Evolutionary conservation across 345 rosid genomes (phyloP).

Genomic region (Syzygium aqueum): DNA sequence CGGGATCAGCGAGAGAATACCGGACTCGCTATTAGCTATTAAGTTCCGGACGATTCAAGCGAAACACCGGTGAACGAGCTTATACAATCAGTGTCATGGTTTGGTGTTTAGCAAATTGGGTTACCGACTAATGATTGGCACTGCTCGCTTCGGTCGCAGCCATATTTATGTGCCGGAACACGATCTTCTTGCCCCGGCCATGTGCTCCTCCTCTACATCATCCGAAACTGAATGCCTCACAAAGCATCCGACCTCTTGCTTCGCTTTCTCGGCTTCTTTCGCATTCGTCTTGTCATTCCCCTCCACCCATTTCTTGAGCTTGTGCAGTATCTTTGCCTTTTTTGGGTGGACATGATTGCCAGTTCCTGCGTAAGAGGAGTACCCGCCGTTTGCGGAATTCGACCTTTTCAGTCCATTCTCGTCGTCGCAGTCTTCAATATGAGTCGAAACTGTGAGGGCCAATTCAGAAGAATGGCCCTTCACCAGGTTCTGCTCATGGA

Average conservation of each 20-base stretch:
- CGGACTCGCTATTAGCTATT: background rate
- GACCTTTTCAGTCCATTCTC: constrained; percentile 16
- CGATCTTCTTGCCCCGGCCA: constrained; percentile 32
- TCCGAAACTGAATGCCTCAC: constrained; percentile 29
- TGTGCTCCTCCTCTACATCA: constrained; percentile 17
- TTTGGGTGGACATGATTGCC: constrained; percentile 17
- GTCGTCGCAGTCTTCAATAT: constrained; percentile 2
- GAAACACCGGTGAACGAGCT: background rate
- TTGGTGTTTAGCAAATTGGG: background rate
- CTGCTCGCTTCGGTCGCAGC: background rate
- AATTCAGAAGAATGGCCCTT: constrained; percentile 7
- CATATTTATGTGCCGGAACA: constrained; percentile 29
- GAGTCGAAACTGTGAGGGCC: constrained; percentile 14
- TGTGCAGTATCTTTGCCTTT: constrained; percentile 44
- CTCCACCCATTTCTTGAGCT: constrained; percentile 65
- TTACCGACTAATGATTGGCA: background rate
- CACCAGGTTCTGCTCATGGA: background rate
- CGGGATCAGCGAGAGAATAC: background rate
- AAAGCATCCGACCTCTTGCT: constrained; percentile 24
- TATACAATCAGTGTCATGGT: background rate
- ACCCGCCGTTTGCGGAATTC: constrained; percentile 2
- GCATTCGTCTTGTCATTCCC: constrained; percentile 40
- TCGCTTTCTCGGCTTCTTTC: constrained; percentile 22
- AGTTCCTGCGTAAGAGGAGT: background rate
- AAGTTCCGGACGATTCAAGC: background rate